Evolutionary conservation across 768 basidiomycete genomes (phyloP).

Genomic region (Pholiota molesta): DNA sequence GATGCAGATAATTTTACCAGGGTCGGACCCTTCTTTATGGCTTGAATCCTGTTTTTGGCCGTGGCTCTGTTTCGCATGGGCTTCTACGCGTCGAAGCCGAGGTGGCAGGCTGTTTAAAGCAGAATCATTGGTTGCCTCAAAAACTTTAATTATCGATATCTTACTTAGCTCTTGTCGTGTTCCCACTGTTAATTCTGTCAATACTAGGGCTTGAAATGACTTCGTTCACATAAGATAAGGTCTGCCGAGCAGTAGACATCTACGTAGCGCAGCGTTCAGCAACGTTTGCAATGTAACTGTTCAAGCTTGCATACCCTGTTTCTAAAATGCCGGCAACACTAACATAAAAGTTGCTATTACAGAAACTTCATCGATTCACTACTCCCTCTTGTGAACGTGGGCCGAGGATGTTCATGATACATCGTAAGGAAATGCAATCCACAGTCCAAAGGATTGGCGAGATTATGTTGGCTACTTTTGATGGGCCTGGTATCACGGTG

Average conservation of each 20-base stretch:
- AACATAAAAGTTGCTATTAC: constrained; percentile 56
- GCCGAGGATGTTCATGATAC: constrained; percentile 45
- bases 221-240: background rate
- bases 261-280: background rate
- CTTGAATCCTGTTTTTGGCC: constrained; percentile 3
- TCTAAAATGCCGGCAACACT: constrained; percentile 53
- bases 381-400: constrained; percentile 52
- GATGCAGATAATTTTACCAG: constrained; percentile 37
- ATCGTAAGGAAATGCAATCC: constrained; percentile 48
- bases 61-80: constrained; percentile 6
- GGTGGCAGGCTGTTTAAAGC: constrained; percentile 55
- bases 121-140: constrained; percentile 69
- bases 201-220: constrained; percentile 7
- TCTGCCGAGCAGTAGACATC: background rate
- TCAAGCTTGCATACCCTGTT: constrained; percentile 46
- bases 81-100: constrained; percentile 58
- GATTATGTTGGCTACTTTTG: constrained; percentile 4
- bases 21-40: constrained; percentile 57
- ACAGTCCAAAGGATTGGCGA: constrained; percentile 56
- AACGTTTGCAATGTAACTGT: background rate
- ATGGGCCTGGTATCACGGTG: constrained; percentile 15
- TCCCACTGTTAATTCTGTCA: background rate
- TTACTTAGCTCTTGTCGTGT: constrained; percentile 5
- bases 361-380: constrained; percentile 55
- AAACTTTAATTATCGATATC: constrained; percentile 39